Evolutionary conservation across 2,329 filamentous ascomycete genomes (phyloP).

Genomic region (Epichloe sp.): DNA sequence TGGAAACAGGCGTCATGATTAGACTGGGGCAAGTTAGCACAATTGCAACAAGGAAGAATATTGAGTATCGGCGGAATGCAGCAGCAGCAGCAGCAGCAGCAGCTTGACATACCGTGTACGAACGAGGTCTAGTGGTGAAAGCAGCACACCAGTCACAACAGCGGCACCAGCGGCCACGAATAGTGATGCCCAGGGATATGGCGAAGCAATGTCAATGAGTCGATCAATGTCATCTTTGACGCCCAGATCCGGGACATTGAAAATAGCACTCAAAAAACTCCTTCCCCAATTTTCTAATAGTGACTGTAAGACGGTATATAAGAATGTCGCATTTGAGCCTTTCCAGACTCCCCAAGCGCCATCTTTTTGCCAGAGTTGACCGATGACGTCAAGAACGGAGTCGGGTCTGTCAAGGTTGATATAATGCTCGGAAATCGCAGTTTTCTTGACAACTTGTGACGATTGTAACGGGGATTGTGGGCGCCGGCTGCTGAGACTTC

Average conservation of each 20-base stretch:
- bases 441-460: slow-evolving; percentile 14
- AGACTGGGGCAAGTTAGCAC: slow-evolving; percentile 36
- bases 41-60: not conserved
- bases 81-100: slow-evolving; percentile 20
- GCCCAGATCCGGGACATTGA: slow-evolving; percentile 78
- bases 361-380: slow-evolving; percentile 79
- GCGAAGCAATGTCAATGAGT: slow-evolving; percentile 56
- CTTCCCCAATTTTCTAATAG: slow-evolving; percentile 86
- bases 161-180: slow-evolving; percentile 54
- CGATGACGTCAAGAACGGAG: slow-evolving; percentile 75
- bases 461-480: slow-evolving; percentile 17
- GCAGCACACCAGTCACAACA: slow-evolving; percentile 61
- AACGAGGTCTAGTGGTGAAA: slow-evolving; percentile 81
- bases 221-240: slow-evolving; percentile 67
- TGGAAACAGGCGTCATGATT: slow-evolving; percentile 69
- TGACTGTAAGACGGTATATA: slow-evolving; percentile 77
- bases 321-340: slow-evolving; percentile 78
- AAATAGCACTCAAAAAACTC: slow-evolving; percentile 76
- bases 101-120: slow-evolving; percentile 45
- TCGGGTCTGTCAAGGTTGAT: slow-evolving; percentile 62
- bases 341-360: slow-evolving; percentile 93
- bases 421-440: slow-evolving; percentile 36
- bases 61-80: not conserved
- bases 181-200: slow-evolving; percentile 70
- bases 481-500: slow-evolving; percentile 20